Base-by-base conservation (phyloP, 2,329 filamentous ascomycete species). In the Colletotrichum noveboracense region DNA sequence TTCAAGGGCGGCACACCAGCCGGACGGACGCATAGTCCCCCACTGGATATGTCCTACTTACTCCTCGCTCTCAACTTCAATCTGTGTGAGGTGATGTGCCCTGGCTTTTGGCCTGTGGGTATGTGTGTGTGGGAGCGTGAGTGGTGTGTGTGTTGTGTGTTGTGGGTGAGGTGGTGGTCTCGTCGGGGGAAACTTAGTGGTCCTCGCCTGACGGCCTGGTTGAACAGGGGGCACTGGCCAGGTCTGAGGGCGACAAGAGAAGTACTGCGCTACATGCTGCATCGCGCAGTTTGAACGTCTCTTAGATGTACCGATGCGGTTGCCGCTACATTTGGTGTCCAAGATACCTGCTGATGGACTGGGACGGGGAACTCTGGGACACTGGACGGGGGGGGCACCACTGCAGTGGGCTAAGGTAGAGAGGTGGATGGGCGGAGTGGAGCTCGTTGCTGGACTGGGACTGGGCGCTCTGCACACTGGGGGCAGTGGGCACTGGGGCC, bases 11-110 rank as follows among this genome's bases (percentile, higher is more conserved):
- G 43, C 65, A 67, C 30, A 58, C 24, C 52, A 21, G 43, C 43
- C 43, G 10, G 43, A 30, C 58, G n/a, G 76, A 71, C 80, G 81
- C 77, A 68, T 80, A 43, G 75, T 86, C 61, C 86, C 85, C 30
- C 86, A 38, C 66, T 43, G 16, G 66, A n/a, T 26, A 68, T 68
- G 52, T 55, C 52, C 52, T n/a, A 12, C 43, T n/a, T 48, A 21
- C 43, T 48, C 43, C 43, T 48, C 43, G n/a, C 43, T 48, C 43
- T 48, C n/a, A 21, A 48, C 43, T 48, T 58, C 62, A 55, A 73
- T 66, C 73, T 66, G 64, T 73, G 48, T 75, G 70, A 75, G 58
- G 70, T 69, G 58, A 73, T 68, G 28, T 72, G 69, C 72, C 62
- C 72, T 75, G 62, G 32, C 56, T 28, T 36, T 70, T 76, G 70